phyloP scores from a whole-genome alignment of 129 eudicot species.

The carrot (Daucus carota) region DNA sequence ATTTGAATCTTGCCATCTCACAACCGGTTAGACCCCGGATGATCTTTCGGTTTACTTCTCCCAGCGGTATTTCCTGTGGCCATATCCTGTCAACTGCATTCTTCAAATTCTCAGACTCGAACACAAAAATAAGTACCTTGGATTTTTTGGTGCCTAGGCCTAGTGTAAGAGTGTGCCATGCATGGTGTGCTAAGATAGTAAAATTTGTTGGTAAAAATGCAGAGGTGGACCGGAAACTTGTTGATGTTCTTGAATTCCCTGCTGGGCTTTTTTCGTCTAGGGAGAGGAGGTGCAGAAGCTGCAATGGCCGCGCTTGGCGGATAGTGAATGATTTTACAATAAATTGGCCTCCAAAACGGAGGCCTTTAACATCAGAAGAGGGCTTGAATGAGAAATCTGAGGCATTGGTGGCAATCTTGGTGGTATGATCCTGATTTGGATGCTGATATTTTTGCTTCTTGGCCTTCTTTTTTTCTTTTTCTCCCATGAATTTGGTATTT shows the following conservation, averaged over 20 bases:
- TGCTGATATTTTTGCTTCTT: conserved; percentile 76
- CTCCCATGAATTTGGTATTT: conserved; percentile 30
- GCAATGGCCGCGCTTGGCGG: conserved; percentile 73
- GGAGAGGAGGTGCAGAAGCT: conserved; percentile 76
- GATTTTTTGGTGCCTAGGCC: conserved; percentile 92
- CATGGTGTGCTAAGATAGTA: conserved; percentile 93
- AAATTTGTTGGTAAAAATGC: conserved; percentile 84
- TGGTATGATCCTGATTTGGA: conserved; percentile 48
- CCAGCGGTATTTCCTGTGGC: conserved; percentile 75
- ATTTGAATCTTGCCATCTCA: conserved; percentile 88
- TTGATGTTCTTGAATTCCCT: background rate
- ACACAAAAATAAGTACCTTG: conserved; percentile 66
- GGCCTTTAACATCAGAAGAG: conserved; percentile 72
- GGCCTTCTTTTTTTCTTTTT: conserved; percentile 36
- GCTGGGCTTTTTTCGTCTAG: conserved; percentile 27
- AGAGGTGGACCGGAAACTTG: conserved; percentile 54
- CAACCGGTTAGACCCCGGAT: conserved; percentile 55
- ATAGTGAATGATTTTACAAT: conserved; percentile 88
- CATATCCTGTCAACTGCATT: conserved; percentile 53
- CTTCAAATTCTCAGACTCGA: conserved; percentile 56
- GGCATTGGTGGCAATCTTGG: conserved; percentile 21
- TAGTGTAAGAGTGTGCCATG: conserved; percentile 97
- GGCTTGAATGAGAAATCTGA: conserved; percentile 71
- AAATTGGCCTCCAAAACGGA: conserved; percentile 91
- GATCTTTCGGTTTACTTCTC: conserved; percentile 76